Base-by-base conservation (phyloP, 139 green algal species). In the Chlorella sp. region DNA sequence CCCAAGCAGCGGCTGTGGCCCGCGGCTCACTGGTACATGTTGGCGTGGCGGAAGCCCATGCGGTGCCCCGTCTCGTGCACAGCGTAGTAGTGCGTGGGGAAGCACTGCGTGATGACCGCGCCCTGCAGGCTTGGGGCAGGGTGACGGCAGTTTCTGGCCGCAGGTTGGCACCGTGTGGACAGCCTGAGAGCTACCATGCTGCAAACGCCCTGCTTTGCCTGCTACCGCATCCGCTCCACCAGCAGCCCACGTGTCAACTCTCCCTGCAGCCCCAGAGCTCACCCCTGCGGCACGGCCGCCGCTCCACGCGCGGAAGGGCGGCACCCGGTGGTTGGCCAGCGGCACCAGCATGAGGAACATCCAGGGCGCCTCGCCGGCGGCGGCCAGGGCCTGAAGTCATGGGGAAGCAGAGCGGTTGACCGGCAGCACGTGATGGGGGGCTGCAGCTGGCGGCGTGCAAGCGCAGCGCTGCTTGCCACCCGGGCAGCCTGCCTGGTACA, bases 61-160 rank as follows among this genome's bases (percentile, higher is more conserved):
- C 64, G 43, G 64, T 84, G 79, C n/a, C 79, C 79, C 41, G 72
- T 87, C 43, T 89, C 85, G 58, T 89, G 85, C 28, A 87, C 72
- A 20, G 85, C 76, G 41, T 89, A 89, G 58, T 89, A 89, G 24
- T 48, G 34, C 22, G 78, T 75, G 22, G 85, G 73, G 77, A 58
- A 84, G 80, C 85, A 89, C 70, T 89, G 70, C 9, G 85, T 83
- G 28, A 89, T 65, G 22, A 82, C 60, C 1, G 80, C 85, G 3
- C 85, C 60, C 60, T 84, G 76, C 64, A 70, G 64, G 32, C n/a
- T 1, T 34, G 51, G 36, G 51, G 70, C 73, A 81, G 75, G 26
- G 73, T 28, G 20, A 79, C 1, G n/a, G n/a, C n/a, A n/a, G n/a
- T n/a, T n/a, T n/a, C n/a, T n/a, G n/a, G n/a, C n/a, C n/a, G n/a